Evolutionary conservation across 768 basidiomycete genomes (phyloP), one percentile per base, ranked within the genome.

Genomic region (Obba rivulosa): DNA sequence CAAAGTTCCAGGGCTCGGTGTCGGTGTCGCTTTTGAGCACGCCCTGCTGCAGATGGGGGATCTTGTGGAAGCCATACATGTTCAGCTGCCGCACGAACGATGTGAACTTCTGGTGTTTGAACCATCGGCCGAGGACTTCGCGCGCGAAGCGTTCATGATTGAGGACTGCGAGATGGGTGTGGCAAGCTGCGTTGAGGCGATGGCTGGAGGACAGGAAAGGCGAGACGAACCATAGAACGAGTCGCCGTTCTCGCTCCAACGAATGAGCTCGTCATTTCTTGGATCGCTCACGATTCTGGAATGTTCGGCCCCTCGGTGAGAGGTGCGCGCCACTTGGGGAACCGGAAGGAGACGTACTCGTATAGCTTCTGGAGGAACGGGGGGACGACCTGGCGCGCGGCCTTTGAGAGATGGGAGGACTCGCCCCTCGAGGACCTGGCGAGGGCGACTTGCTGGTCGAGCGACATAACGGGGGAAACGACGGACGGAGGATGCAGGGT

Each of bases 61-160:
- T 91, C 71, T 88, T 88, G 76, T 90, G 88, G 65, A 93, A 92
- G 46, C 90, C 90, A 66, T 94, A 96, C 88, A 93, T 93, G 75
- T 94, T 96, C 56, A 94, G 76, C 62, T 96, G 92, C 13, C 92
- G 78, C 16, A 94, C 92, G 58, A 96, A 96, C 28, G 86, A 88
- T 49, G 81, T 79, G 68, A 96, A 98, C 65, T 95, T 96, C 52
- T 87, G 83, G 69, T 98, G 96, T 65, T 99, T 99, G 81, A 97
- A 99, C 83, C 87, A 98, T 37, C 83, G 79, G 3, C 91, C 91
- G 7, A 98, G 80, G 25, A 96, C 80, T 66, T 95, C 87, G 34
- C 81, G 80, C 2, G 91, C 87, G 63, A 98, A 90, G 23, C 83
- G 83, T 64, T 95, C 92, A 58, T 90, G 87, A 66, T 95, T 90